Evolutionary conservation across 1,139 yeast genomes (phyloP), one percentile per base, ranked within the genome.

Genomic region (Sugiyamaella neomexicana): DNA sequence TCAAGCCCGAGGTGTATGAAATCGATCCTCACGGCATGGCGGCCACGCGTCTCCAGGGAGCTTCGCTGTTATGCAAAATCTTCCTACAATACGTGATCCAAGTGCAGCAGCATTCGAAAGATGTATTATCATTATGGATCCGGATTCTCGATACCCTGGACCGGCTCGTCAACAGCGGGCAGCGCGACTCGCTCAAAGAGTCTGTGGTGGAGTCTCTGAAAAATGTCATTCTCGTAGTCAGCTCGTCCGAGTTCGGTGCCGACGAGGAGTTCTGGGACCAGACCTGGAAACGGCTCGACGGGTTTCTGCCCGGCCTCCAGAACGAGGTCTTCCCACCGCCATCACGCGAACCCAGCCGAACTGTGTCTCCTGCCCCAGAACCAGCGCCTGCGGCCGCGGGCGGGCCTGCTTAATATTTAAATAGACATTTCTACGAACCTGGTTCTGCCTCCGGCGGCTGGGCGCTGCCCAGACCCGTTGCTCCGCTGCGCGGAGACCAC

Each of bases 31-130:
- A 69, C 16, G 91, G 91, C 44, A 87, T 82, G 78, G 73, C 76
- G 4, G 76, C 76, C 54, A 85, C 90, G 0, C 85, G 87, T 56
- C 73, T 78, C 48, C 90, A 86, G 58, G 81, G 86, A 0, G 76
- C 93, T 53, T 77, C 83, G 10, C 70, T 89, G 47, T 75, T 86
- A 12, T 83, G 95, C 58, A 87, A 86, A 65, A 81, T 86, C 2
- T 88, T 88, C 64, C 71, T 91, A 60, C 85, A 84, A 53, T 82
- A 80, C 61, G 75, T 78, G 37, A 70, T 71, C 36, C 58, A 70
- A 13, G 73, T 57, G 15, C 59, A 60, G 38, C 50, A 50, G 50
- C 57, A 73, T 46, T 72, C 72, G 27, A 72, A 63, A 3, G 67
- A 66, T 17, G 60, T 65, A 44, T 52, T 68, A 10, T 65, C 65